Evolutionary conservation across 768 basidiomycete species (phyloP), one percentile per base, ranked within the genome.

Genomic region (Pulveroboletus frians): DNA sequence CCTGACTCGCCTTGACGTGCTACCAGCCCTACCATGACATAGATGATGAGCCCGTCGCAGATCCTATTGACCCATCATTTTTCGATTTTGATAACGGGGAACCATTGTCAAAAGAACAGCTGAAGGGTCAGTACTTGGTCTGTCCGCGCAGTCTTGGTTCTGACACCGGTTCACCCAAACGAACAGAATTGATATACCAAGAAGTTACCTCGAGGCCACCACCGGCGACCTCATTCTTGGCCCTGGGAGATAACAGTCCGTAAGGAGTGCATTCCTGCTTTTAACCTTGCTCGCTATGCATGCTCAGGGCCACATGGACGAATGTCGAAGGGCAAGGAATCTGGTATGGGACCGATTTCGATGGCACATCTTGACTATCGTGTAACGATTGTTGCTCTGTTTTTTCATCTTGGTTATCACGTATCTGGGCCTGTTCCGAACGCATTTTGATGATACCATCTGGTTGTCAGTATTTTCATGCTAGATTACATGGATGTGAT

Each of bases 31-130:
- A 93, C 58, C 92, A 94, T 54, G 93, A 95, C 60, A 80, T 86
- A 6, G 79, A 81, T 11, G 93, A 97, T 62, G 93, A 96, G 63
- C 93, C 94, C 0, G 78, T 80, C 2, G 92, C 93, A 1, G 74
- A 79, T 54, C 79, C 80, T 1, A 73, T 89, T 29, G 83, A 88
- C 45, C 83, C 89, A 0, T 78, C 78, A 1, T 91, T 90, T 68
- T 92, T 92, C 59, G 81, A 91, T 55, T 92, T 92, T 60, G 88
- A 91, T 56, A 80, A 83, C 47, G 83, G 84, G 1, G 54, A 79
- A 48, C 72, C 80, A 10, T 57, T 84, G 49, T 72, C 76, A 15
- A 88, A 84, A 58, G 85, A 86, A 55, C 73, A 79, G 49, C 65
- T 88, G 41, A 88, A 88, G 76, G 78, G 85, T 83, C 35, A 13